Base-by-base conservation (phyloP, 208 protist species). In the Crithidia fasciculata region DNA sequence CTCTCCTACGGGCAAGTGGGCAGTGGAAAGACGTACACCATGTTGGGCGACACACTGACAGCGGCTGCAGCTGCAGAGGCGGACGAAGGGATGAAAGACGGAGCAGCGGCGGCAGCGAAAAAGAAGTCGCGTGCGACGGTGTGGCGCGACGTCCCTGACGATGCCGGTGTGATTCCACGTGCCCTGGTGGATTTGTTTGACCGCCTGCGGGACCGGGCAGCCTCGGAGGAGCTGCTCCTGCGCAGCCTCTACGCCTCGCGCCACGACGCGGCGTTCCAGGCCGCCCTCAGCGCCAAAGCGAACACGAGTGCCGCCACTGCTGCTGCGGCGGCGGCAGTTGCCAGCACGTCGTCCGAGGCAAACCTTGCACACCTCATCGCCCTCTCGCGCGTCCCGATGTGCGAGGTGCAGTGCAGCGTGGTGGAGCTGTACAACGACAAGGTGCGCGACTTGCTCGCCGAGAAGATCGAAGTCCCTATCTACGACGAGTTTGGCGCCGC, bases 351-450 rank as follows among this genome's bases (percentile, higher is more conserved):
- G 8, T 40, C 18, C 3, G 61, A 55, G 49, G 49, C 9, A 0
- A 9, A 36, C 19, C 28, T 18, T n/a, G 54, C 56, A 44, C 36
- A 28, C 10, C 18, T 63, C 9, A 41, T 56, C 12, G 67, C 67
- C 40, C 44, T 64, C 6, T 50, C 41, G 41, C 7, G 57, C 37
- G 19, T 19, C 44, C 45, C 67, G 5, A 63, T 72, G 43, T 72
- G 45, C 36, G 57, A 72, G 44, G 53, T 90, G 15, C 70, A 67
- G 43, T 88, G 79, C 55, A 76, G 72, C 16, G 85, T 93, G 84
- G 67, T 89, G 12, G 89, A 92, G 70, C 61, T 94, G 19, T 90
- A 92, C 73, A 80, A 79, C 53, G 89, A 92, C 57, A 81, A 79
- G 49, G 78, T 91, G 57, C 55, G 65, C 16, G 85, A 91, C 64